Conservation (phyloP, 352 stramenopile genomes). For the Aphanomyces invadans region DNA sequence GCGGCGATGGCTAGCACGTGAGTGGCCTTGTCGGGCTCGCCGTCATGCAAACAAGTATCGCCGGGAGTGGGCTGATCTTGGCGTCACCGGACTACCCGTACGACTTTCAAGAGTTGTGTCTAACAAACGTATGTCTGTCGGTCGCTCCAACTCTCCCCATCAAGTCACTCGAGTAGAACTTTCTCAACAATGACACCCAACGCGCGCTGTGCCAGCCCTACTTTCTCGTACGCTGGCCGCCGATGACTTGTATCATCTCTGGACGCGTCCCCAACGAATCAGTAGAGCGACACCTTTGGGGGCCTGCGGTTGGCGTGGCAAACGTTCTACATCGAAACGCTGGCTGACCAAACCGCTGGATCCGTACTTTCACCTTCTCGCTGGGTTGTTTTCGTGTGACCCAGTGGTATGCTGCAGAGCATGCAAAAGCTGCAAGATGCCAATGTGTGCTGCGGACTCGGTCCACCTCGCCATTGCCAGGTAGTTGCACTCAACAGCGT, state of each 20-base stretch:
- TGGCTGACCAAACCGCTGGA: conserved; percentile 3
- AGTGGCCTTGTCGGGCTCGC: background rate
- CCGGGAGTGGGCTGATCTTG: background rate
- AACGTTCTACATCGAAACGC: conserved; percentile 15
- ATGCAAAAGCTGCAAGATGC: conserved; percentile 20
- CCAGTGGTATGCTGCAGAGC: too few species aligned
- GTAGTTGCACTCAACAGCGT: background rate
- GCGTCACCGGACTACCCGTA: conserved; percentile 16
- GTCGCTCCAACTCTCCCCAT: background rate
- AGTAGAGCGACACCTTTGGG: conserved; percentile 17
- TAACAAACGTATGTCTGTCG: conserved; percentile 17
- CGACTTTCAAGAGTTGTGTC: conserved; percentile 10
- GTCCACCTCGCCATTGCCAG: conserved; percentile 16
- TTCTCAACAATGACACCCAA: conserved; percentile 5
- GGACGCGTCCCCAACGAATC: background rate
- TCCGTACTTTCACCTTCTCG: conserved; percentile 2
- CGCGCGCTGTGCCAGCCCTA: background rate
- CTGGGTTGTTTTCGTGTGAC: too few species aligned
- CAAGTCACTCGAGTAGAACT: conserved; percentile 3
- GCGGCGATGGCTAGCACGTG: conserved; percentile 2
- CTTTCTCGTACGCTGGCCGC: conserved; percentile 3
- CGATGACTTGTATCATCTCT: background rate
- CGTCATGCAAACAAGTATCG: conserved; percentile 16
- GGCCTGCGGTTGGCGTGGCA: conserved; percentile 9
- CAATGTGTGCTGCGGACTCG: conserved; percentile 19